Evolutionary conservation across 2,329 filamentous ascomycete species (phyloP).

Genomic region (Pseudogymnoascus sp.): DNA sequence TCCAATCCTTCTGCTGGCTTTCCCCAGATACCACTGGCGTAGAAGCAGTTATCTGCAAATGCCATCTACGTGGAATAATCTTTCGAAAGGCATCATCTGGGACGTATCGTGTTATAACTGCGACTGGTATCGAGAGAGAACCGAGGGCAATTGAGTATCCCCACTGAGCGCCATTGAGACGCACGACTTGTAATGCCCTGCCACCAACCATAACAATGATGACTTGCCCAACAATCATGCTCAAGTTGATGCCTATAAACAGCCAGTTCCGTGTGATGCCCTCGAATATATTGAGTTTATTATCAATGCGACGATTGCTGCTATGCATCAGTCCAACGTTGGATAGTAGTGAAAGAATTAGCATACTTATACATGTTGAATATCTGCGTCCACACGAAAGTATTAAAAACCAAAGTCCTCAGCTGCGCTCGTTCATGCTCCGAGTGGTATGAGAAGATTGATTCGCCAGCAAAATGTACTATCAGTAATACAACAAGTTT

Average conservation of each 20-base stretch:
- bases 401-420: conserved; percentile 58
- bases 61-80: conserved; percentile 21
- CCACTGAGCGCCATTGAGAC: conserved; percentile 70
- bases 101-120: conserved; percentile 69
- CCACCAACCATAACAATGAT: conserved; percentile 86
- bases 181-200: conserved; percentile 56
- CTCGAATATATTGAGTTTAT: conserved; percentile 92
- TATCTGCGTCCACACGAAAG: conserved; percentile 63
- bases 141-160: conserved; percentile 77
- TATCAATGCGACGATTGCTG: conserved; percentile 84
- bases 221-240: conserved; percentile 84
- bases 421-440: conserved; percentile 36
- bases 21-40: neutral
- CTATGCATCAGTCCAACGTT: conserved; percentile 23
- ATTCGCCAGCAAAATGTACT: conserved; percentile 65
- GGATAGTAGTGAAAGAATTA: neutral
- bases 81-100: conserved; percentile 50
- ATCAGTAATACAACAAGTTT: conserved; percentile 62
- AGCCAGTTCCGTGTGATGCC: conserved; percentile 77
- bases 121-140: conserved; percentile 75
- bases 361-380: conserved; percentile 91
- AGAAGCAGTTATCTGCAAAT: neutral
- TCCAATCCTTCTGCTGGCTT: neutral
- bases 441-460: conserved; percentile 48
- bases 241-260: conserved; percentile 73